Evolutionary conservation across 164 flowering plant genomes (phyloP).

Genomic region (Paratinospora sagittata): DNA sequence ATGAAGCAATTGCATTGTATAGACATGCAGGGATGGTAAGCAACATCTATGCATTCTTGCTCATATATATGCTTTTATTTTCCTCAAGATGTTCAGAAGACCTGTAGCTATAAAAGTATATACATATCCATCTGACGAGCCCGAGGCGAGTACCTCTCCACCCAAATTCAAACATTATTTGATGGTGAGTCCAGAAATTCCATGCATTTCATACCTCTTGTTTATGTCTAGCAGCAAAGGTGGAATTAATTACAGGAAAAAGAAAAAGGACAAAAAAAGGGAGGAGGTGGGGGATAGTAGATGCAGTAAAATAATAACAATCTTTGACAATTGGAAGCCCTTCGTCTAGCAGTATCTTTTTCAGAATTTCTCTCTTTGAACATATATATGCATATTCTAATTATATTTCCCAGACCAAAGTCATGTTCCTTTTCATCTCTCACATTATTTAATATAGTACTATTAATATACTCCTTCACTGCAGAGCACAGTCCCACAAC

Average conservation of each 20-base stretch:
- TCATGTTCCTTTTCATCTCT: not conserved
- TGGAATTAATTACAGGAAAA: no score
- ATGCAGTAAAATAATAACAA: no score
- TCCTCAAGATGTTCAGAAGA: slow-evolving; percentile 45
- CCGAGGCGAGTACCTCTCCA: slow-evolving; percentile 62
- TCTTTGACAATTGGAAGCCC: not conserved
- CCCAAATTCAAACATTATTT: slow-evolving; percentile 75
- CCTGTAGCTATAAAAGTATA: slow-evolving; percentile 53
- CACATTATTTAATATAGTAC: not conserved
- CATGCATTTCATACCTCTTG: slow-evolving; percentile 76
- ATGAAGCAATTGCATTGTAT: slow-evolving; percentile 65
- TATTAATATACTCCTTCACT: not conserved
- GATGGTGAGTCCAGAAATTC: slow-evolving; percentile 91
- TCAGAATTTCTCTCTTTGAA: not conserved
- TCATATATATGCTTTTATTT: slow-evolving; percentile 55
- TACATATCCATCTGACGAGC: slow-evolving; percentile 77
- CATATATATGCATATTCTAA: not conserved
- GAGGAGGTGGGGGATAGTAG: no score
- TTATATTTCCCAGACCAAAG: not conserved
- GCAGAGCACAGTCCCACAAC: not conserved
- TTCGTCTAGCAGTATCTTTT: not conserved
- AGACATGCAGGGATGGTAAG: slow-evolving; percentile 68
- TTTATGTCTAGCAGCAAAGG: slow-evolving; percentile 85
- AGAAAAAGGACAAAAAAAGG: no score
- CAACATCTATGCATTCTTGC: slow-evolving; percentile 71